Base-by-base conservation (phyloP, 441 rosid genomes). In the Adansonia gregorii region DNA sequence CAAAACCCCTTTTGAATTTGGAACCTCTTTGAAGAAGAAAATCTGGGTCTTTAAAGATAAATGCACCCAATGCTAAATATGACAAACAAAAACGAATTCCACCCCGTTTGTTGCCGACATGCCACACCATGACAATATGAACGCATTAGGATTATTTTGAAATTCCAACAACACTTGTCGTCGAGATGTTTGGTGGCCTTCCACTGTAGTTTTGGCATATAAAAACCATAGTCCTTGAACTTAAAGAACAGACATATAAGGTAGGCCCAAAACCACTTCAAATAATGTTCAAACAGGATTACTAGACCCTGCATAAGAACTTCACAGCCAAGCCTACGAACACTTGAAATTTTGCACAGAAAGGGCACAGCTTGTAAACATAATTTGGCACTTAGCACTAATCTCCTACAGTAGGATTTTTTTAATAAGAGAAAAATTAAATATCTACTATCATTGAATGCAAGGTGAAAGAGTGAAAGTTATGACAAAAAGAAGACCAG, bases 221-320 rank as follows among this genome's bases (percentile, higher is more conserved):
- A 31, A 63, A 27, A 58, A 7, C 4, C 31, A 58, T 20, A 58
- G 15, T 1, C 8, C 17, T 45, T 19, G 22, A 24, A 22, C 2
- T 65, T 15, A 8, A 48, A 66, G 22, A 41, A 39, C 27, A 43
- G 35, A 19, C 71, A 45, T 2, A 49, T 6, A 48, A 22, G 59
- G 6, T 15, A 69, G 11, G 31, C 4, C 41, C 55, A 45, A 68
- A 46, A 68, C 43, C 59, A 22, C 10, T 49, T 49, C 59, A 69
- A 35, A 69, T 68, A 46, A 22, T 69, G 59, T 24, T 69, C 73
- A 20, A 48, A 69, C 58, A 69, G 71, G 48, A 45, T 3, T 19
- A 45, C 9, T 8, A 41, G 68, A 64, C 6, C 48, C 68, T 64
- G 48, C 51, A 8, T 49, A 11, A 49, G 27, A 67, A 46, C 72